Evolutionary conservation across 2,329 filamentous ascomycete species (phyloP).

Genomic region (Beauveria caledonica): DNA sequence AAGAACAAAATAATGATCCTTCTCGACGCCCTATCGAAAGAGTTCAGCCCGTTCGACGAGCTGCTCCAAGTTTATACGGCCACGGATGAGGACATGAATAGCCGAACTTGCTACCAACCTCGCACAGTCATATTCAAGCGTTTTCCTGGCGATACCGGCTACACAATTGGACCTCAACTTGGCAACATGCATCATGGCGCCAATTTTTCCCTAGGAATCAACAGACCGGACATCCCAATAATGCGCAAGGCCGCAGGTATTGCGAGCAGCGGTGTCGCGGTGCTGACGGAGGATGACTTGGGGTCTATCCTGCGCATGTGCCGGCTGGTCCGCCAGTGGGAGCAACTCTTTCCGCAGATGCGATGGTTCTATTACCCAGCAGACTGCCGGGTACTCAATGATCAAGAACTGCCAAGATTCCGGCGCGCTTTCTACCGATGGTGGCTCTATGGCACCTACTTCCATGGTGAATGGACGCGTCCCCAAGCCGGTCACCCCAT

Average conservation of each 20-base stretch:
- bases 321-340: constrained; percentile 29
- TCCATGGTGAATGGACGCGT: constrained; percentile 36
- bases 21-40: constrained; percentile 31
- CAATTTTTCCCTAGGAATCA: neutral
- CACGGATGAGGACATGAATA: constrained; percentile 27
- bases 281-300: constrained; percentile 27
- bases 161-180: constrained; percentile 17
- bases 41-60: constrained; percentile 36
- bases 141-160: constrained; percentile 24
- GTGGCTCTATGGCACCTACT: constrained; percentile 47
- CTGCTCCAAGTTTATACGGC: constrained; percentile 40
- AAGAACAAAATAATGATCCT: constrained; percentile 34
- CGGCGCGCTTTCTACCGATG: constrained; percentile 44
- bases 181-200: constrained; percentile 10
- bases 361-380: constrained; percentile 39
- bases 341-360: constrained; percentile 33
- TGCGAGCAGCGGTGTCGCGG: constrained; percentile 15
- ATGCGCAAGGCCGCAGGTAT: neutral
- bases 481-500: constrained; percentile 30
- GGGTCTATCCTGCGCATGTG: constrained; percentile 26
- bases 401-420: constrained; percentile 37
- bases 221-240: neutral
- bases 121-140: constrained; percentile 32
- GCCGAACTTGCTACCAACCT: constrained; percentile 28
- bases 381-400: constrained; percentile 35